Base-by-base conservation (phyloP, 2,329 filamentous ascomycete species). In the Trichophyton schoenleinii region DNA sequence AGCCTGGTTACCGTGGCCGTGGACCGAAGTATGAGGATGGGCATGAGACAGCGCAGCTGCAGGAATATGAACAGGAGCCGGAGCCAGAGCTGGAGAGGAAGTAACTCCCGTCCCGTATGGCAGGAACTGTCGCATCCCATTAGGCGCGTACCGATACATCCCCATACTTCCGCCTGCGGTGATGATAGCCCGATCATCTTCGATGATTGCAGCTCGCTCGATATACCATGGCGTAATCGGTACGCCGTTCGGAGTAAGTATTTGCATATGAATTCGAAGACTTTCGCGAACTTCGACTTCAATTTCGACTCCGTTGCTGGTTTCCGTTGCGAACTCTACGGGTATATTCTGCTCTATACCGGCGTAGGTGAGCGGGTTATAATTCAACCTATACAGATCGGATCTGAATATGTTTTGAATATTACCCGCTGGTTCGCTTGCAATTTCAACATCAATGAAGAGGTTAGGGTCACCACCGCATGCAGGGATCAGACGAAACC, bases 321-420 rank as follows among this genome's bases (percentile, higher is more conserved):
- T 55, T 55, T 55, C 49, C 1, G 28, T 55, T 13, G 49, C 49
- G 28, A 55, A n/a, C n/a, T 55, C 49, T 55, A 55, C 49, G 3
- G 49, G 49, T 34, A 55, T 55, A 55, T 9, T 55, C 34, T 55
- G 49, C 49, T 55, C 49, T 55, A 55, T 36, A 36, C 49, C 49
- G 5, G 25, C 18, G 28, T 55, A 55, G 3, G 49, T 55, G 20
- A 55, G 49, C 25, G 49, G 49, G 28, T 55, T 55, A 36, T 55
- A 55, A 28, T 55, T 55, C 49, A 55, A 55, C 9, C 49, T 55
- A 55, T 55, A 55, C 34, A 55, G 49, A 55, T 55, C 49, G n/a
- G 49, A 55, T 34, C 49, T 34, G n/a, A 55, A 55, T 34, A 55
- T 55, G 18, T 55, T 55, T 55, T 55, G 49, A 20, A 55, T 55